These are phyloP conservation scores for Epipyxis sp. DNA, from an alignment of 108 stramenopile species.

Conservation along the genomic window DNA sequence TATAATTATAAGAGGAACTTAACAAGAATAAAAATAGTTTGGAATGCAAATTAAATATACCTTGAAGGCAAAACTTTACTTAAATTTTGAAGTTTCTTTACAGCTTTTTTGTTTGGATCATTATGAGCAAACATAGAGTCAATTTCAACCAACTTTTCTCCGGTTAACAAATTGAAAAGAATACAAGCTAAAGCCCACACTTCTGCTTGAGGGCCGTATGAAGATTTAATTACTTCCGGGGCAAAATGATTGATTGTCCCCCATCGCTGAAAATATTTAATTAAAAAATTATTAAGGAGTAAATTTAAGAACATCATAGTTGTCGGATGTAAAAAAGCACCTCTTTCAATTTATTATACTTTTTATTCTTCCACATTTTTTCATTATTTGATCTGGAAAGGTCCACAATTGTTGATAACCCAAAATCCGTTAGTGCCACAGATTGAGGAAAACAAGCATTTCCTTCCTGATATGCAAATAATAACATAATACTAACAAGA, in stretches of 20 bases:
- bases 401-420: constrained; percentile 2
- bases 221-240: constrained; percentile 19
- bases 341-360: constrained; percentile 3
- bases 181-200: constrained; percentile 29
- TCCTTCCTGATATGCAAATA: not conserved
- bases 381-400: constrained; percentile 2
- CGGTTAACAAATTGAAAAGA: constrained; percentile 14
- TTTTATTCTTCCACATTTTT: constrained; percentile 2
- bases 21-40: no score
- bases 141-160: no score
- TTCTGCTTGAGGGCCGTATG: constrained; percentile 23
- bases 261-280: not conserved
- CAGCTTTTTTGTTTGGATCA: no score
- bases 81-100: no score
- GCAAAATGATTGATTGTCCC: constrained; percentile 30
- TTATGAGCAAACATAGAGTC: no score
- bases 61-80: no score
- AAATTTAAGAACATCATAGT: not conserved
- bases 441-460: not conserved
- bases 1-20: no score
- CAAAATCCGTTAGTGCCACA: constrained; percentile 28
- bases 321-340: not conserved
- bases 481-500: not conserved
- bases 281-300: not conserved
- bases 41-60: no score